Evolutionary conservation across 768 basidiomycete species (phyloP), one percentile per base, ranked within the genome.

Genomic region (Peribolospora baueri): DNA sequence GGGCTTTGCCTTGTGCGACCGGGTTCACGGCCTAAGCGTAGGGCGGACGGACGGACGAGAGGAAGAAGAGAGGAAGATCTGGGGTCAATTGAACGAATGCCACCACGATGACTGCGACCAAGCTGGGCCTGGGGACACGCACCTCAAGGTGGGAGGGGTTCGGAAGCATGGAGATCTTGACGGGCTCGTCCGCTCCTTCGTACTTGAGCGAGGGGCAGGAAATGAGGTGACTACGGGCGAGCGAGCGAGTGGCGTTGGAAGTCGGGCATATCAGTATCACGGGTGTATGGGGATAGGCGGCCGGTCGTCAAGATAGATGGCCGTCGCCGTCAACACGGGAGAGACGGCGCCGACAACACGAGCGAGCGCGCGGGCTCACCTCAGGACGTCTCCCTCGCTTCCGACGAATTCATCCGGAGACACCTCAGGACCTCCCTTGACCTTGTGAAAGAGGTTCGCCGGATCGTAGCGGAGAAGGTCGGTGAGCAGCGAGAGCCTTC

Each of bases 1-100:
- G 80, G 4, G 84, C 82, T 65, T 88, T 85, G 4, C 88, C 88
- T 0, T 88, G 68, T 0, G 83, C 87, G 37, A 91, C 78, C 0
- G 87, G 82, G 62, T 82, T 84, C 55, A 84, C 77, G 0, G 88
- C 86, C 74, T 90, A 25, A 25, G 25, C 25, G 25, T 25, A 25
- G 25, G 25, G 84, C 80, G 61, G 3, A 50, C 4, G 5, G 48
- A 36, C 7, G 14, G 7, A 45, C 7, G 8, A 45, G 13, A 45
- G 43, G 7, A 45, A 45, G 43, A 45, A 45, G 8, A 7, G 43
- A 45, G 43, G 13, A 45, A 45, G 13, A 45, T 13, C 7, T 7
- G n/a, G 41, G 14, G 3, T 25, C 25, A 25, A 25, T 25, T 25
- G 25, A 25, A 25, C 25, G 25, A 25, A 25, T 25, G 1, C 25